Base-by-base conservation (phyloP, 331 rosid genomes). In the Pyrus hybrid region DNA sequence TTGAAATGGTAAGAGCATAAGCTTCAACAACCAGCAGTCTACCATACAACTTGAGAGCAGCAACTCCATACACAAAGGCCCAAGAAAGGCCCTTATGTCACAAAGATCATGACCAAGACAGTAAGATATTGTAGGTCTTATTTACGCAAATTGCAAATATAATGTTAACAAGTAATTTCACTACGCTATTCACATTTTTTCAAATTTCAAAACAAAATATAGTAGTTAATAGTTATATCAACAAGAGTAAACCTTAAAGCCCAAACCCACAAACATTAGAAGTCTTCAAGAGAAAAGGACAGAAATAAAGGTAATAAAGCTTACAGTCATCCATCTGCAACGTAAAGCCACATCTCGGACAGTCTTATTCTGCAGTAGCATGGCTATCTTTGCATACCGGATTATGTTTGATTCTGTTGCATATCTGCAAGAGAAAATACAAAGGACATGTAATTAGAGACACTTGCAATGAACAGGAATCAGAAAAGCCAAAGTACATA, bases 321-420 rank as follows among this genome's bases (percentile, higher is more conserved):
- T 89, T 85, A 95, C 99, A 35, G 83, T 92, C 99, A 92, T 95
- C 99, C 99, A 95, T 87, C 97, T 86, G 80, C 92, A 89, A 70
- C 99, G 97, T 81, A 92, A 79, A 14, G 99, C 99, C 65, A 95
- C 96, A 84, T 95, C 99, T 33, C 96, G 91, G 28, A 89, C 97
- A 1, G 97, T 92, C 87, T 95, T 95, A 69, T 86, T 85, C 75
- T 88, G 96, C 76, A 95, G 90, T 82, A 47, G 86, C 87, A 83
- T 84, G 53, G 97, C 99, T 79, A 92, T 90, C 91, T 90, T 90
- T 1, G 97, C 97, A 70, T 92, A 92, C 66, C 97, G 93, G 45
- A 84, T 82, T 67, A 90, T 80, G 86, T 74, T 89, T 26, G 93
- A 79, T 71, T 87, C 91, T 35, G 97, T 69, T 30, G 86, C 65